These are phyloP conservation scores for Chenopodium quinoa DNA, from an alignment of 148 eudicot species.

Conservation along the genomic window DNA sequence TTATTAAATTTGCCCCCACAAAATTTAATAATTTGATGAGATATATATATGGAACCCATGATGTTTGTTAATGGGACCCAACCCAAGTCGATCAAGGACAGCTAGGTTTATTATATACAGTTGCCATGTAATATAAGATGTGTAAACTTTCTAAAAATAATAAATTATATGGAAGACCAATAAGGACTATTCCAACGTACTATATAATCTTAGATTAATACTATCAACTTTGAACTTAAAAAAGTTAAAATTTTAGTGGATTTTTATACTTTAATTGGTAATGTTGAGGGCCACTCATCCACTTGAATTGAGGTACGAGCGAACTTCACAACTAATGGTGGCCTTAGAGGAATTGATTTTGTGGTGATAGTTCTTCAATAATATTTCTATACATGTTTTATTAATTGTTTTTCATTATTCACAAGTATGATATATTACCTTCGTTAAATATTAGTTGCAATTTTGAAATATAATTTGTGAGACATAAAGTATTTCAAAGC, in stretches of 20 bases:
- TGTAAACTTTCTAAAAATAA: not conserved
- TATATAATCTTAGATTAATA: not conserved
- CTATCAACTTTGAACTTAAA: not conserved
- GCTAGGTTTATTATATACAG: not conserved
- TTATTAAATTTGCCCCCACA: not conserved
- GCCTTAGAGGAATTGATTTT: too few species aligned
- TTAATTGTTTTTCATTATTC: too few species aligned
- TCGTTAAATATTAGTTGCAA: too few species aligned
- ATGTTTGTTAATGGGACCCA: not conserved
- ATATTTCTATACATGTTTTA: too few species aligned
- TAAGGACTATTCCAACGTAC: not conserved
- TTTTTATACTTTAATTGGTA: not conserved
- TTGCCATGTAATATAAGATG: not conserved
- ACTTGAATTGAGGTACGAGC: not conserved
- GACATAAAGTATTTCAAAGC: too few species aligned
- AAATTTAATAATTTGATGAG: constrained; percentile 3
- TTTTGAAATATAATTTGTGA: too few species aligned
- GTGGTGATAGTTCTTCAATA: too few species aligned
- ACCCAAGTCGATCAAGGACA: not conserved
- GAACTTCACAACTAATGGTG: not conserved
- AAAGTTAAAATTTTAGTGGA: not conserved
- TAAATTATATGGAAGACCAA: not conserved
- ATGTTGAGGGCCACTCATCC: not conserved
- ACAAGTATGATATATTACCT: too few species aligned
- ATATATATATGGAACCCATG: not conserved